Percentiles rank a stretch among this genome's conserved stretches.
Evolutionary conservation across 2,329 filamentous ascomycete genomes (phyloP).

Genomic region (Cladosporium sp.): DNA sequence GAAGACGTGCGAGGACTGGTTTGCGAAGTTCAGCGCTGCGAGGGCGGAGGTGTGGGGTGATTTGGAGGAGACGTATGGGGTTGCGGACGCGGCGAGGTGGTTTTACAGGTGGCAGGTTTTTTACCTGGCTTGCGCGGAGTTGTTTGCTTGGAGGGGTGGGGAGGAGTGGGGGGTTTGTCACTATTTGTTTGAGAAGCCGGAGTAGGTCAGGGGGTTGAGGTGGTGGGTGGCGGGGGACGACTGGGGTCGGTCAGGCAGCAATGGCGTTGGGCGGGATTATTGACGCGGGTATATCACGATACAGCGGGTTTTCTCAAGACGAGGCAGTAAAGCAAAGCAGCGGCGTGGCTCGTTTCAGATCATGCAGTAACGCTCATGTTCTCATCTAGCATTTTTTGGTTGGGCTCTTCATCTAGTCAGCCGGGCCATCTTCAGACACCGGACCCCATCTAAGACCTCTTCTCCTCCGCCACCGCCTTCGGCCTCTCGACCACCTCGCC

Average conservation of each 20-base stretch:
- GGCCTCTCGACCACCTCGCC: constrained; percentile 29
- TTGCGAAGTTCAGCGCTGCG: constrained; percentile 53
- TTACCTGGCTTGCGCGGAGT: constrained; percentile 63
- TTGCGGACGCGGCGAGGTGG: constrained; percentile 54
- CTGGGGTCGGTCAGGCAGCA: no score
- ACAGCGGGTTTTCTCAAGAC: no score
- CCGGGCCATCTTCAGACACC: no score
- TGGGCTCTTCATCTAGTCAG: no score
- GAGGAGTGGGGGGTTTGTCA: constrained; percentile 64
- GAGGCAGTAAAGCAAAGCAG: no score
- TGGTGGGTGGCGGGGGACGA: no score
- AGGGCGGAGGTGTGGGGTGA: constrained; percentile 59
- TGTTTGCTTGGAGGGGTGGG: constrained; percentile 60
- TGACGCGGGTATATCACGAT: no score
- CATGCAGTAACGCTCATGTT: constrained; percentile 6
- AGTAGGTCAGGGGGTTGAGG: no score
- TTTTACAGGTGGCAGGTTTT: constrained; percentile 68
- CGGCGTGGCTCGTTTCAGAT: neutral
- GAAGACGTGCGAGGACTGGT: constrained; percentile 65
- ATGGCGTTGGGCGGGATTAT: no score
- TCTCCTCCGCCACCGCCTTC: constrained; percentile 28
- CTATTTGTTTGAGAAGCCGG: constrained; percentile 57
- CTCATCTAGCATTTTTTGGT: constrained; percentile 10
- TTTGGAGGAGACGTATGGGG: constrained; percentile 59
- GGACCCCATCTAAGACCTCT: constrained; percentile 13